A percentile compares a stretch with the other conserved stretches of the same genome.
These are phyloP conservation scores for Lomentospora prolificans DNA, from an alignment of 2,329 filamentous ascomycete genomes.

Conservation along the genomic window DNA sequence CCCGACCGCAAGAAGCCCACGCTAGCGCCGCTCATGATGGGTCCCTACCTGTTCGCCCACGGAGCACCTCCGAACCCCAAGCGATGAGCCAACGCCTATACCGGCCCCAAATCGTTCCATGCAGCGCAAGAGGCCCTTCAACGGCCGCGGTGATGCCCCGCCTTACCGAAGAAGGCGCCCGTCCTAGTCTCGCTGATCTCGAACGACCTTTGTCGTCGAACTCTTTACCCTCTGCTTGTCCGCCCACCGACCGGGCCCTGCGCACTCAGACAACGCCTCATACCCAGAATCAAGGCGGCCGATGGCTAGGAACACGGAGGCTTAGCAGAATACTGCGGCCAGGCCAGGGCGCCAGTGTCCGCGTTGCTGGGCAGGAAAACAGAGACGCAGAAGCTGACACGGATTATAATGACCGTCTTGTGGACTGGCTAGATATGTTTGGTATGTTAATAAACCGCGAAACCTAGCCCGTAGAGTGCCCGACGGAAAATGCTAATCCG, in stretches of 20 bases:
- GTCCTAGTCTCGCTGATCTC: constrained; percentile 26
- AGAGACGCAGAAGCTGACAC: constrained; percentile 12
- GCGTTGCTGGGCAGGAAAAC: background rate
- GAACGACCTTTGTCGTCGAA: constrained; percentile 15
- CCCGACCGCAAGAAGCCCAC: background rate
- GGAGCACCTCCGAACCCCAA: background rate
- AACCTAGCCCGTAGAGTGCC: too few relatives aligned
- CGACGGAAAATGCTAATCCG: background rate
- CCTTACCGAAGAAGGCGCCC: constrained; percentile 27
- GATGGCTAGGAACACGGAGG: background rate
- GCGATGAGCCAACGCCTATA: background rate
- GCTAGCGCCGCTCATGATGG: background rate
- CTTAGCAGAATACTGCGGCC: constrained; percentile 11
- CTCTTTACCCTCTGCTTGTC: constrained; percentile 16
- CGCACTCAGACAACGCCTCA: background rate
- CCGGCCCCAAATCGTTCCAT: constrained; percentile 17
- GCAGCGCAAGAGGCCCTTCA: constrained; percentile 16
- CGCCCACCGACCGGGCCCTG: constrained; percentile 16
- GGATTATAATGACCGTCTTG: constrained; percentile 28
- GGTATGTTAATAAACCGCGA: constrained; percentile 18
- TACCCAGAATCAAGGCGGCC: background rate
- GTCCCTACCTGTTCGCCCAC: background rate
- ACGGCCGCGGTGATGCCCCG: constrained; percentile 19
- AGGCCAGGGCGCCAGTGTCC: background rate
- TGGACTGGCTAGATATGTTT: constrained; percentile 30